These are phyloP conservation scores for Crataegus laevigata DNA, from an alignment of 306 rosid genomes.

Conservation along the genomic window DNA sequence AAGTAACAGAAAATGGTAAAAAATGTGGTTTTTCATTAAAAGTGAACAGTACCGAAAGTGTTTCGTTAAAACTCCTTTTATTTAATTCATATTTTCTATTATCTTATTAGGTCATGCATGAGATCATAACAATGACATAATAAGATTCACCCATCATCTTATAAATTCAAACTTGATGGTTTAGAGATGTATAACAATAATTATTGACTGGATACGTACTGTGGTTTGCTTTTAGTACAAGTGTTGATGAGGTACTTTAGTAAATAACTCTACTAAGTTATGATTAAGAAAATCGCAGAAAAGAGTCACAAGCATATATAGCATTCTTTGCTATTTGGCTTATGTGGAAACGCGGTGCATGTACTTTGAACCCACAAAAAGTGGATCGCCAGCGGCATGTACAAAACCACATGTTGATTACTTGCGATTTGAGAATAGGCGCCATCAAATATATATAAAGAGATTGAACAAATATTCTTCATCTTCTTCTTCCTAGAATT, in stretches of 20 bases:
- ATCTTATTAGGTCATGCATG: not conserved
- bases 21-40: too few species aligned
- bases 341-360: too few species aligned
- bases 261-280: not conserved
- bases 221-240: not conserved
- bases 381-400: conserved; percentile 15
- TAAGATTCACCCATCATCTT: not conserved
- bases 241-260: not conserved
- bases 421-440: not conserved
- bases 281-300: not conserved
- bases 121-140: not conserved
- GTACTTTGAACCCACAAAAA: not conserved
- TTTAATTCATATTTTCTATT: not conserved
- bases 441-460: not conserved
- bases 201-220: not conserved
- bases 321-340: too few species aligned
- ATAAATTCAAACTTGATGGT: not conserved
- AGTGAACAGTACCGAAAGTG: too few species aligned
- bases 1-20: too few species aligned
- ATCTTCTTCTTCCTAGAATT: not conserved
- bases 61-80: too few species aligned
- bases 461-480: not conserved
- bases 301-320: not conserved
- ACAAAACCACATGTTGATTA: conserved; percentile 1
- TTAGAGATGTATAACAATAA: not conserved